Percentiles rank a stretch among this genome's conserved stretches.
These are phyloP conservation scores for Taiozyma sp. DNA, from an alignment of 1,139 yeast genomes.

Conservation along the genomic window DNA sequence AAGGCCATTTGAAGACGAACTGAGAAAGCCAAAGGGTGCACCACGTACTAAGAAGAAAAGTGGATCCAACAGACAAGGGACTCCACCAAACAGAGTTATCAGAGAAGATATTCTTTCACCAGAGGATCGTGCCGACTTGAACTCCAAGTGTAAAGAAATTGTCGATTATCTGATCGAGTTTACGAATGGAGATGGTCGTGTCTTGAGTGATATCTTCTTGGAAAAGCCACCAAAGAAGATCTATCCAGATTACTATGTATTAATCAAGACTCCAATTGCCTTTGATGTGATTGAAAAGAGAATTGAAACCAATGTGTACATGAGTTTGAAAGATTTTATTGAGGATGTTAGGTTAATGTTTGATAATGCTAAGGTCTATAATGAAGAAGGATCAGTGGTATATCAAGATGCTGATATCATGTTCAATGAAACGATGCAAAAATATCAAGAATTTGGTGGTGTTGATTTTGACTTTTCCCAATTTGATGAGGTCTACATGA, in stretches of 20 bases:
- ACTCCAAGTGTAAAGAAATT: slow-evolving; percentile 37
- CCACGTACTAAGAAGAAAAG: background rate
- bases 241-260: slow-evolving; percentile 84
- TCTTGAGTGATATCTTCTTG: slow-evolving; percentile 58
- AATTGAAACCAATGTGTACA: slow-evolving; percentile 49
- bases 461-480: slow-evolving; percentile 35
- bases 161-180: slow-evolving; percentile 41
- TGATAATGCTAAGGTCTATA: slow-evolving; percentile 79
- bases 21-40: background rate
- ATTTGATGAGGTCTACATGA: slow-evolving; percentile 44
- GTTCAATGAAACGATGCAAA: slow-evolving; percentile 43
- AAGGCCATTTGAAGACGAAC: slow-evolving; percentile 14
- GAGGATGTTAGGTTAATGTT: slow-evolving; percentile 77
- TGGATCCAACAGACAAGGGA: slow-evolving; percentile 22
- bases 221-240: slow-evolving; percentile 65
- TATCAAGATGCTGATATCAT: slow-evolving; percentile 71
- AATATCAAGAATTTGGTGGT: slow-evolving; percentile 26
- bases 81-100: slow-evolving; percentile 35
- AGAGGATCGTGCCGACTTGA: slow-evolving; percentile 40
- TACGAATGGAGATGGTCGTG: slow-evolving; percentile 37
- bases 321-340: slow-evolving; percentile 52
- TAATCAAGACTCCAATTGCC: slow-evolving; percentile 80
- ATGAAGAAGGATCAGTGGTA: slow-evolving; percentile 84
- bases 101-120: slow-evolving; percentile 37
- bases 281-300: slow-evolving; percentile 63